phyloP scores from a whole-genome alignment of 1,139 yeast genomes.

The Blastobotrys proliferans region DNA sequence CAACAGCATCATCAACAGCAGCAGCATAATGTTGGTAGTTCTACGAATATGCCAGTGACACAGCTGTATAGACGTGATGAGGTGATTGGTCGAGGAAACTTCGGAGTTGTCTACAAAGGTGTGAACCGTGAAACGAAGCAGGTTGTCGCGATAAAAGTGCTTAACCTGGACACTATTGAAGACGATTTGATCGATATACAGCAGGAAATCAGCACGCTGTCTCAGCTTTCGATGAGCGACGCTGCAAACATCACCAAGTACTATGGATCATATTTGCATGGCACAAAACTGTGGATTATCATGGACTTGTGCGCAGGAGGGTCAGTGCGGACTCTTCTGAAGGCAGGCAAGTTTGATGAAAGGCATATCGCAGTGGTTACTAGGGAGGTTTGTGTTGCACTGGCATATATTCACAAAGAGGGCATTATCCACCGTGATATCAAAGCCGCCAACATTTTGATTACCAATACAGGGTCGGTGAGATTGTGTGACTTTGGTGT shows the following conservation, averaged over 20 bases:
- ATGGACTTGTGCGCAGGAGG: conserved; percentile 99
- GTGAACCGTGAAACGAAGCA: conserved; percentile 59
- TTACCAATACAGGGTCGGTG: conserved; percentile 84
- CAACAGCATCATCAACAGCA: too few relatives aligned
- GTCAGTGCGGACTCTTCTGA: conserved; percentile 76
- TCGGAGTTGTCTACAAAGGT: conserved; percentile 91
- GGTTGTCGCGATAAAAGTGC: conserved; percentile 87
- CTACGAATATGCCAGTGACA: conserved; percentile 26
- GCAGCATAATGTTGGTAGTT: too few relatives aligned
- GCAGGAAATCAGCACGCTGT: conserved; percentile 81
- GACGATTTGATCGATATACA: conserved; percentile 96
- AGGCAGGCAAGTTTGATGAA: conserved; percentile 88
- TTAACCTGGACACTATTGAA: conserved; percentile 86
- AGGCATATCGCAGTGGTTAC: conserved; percentile 73
- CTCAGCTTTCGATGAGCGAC: conserved; percentile 78
- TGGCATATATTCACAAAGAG: conserved; percentile 75
- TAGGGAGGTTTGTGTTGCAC: conserved; percentile 74
- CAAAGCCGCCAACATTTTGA: conserved; percentile 91
- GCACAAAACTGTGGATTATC: conserved; percentile 90
- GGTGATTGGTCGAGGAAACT: conserved; percentile 92
- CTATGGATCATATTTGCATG: conserved; percentile 81
- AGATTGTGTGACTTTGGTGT: conserved; percentile 97
- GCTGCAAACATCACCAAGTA: conserved; percentile 77
- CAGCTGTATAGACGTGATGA: conserved; percentile 69
- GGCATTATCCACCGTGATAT: conserved; percentile 95